Conservation (phyloP, 331 rosid genomes). For the Prunus yedoensis region DNA sequence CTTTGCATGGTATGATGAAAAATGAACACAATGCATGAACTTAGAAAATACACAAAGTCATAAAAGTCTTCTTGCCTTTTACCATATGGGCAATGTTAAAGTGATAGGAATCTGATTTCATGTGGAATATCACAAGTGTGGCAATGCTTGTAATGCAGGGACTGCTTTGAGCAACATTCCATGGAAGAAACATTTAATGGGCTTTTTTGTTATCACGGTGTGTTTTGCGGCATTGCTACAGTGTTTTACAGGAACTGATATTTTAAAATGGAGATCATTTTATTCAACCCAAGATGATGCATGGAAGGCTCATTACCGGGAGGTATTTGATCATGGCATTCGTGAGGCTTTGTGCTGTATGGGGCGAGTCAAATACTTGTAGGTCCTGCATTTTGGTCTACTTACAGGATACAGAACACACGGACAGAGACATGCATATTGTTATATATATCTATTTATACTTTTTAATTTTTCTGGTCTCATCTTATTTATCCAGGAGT, state of each 20-base stretch:
- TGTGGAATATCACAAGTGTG: slow-evolving; percentile 3
- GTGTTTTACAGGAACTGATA: slow-evolving; percentile 69
- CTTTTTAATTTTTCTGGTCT: slow-evolving; percentile 6
- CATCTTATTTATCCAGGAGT: slow-evolving; percentile 41
- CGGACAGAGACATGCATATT: not conserved
- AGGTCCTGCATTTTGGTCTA: slow-evolving; percentile 24
- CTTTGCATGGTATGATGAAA: too few relatives aligned
- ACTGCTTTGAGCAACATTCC: slow-evolving; percentile 21
- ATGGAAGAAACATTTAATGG: slow-evolving; percentile 44
- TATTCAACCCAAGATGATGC: slow-evolving; percentile 71
- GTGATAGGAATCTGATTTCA: not conserved
- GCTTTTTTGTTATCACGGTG: slow-evolving; percentile 38
- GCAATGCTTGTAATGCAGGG: slow-evolving; percentile 38
- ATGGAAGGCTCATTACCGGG: slow-evolving; percentile 85
- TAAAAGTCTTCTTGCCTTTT: not conserved
- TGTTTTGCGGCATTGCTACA: slow-evolving; percentile 55
- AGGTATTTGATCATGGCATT: slow-evolving; percentile 78
- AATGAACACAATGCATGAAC: not conserved
- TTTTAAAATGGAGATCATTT: slow-evolving; percentile 82
- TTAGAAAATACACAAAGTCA: too few relatives aligned
- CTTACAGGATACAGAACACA: not conserved
- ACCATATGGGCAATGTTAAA: not conserved
- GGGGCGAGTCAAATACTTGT: slow-evolving; percentile 83
- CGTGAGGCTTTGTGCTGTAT: slow-evolving; percentile 95
- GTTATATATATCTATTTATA: not conserved